Conservation (phyloP, 2,329 filamentous ascomycete genomes). For the Boeremia lycopersici region DNA sequence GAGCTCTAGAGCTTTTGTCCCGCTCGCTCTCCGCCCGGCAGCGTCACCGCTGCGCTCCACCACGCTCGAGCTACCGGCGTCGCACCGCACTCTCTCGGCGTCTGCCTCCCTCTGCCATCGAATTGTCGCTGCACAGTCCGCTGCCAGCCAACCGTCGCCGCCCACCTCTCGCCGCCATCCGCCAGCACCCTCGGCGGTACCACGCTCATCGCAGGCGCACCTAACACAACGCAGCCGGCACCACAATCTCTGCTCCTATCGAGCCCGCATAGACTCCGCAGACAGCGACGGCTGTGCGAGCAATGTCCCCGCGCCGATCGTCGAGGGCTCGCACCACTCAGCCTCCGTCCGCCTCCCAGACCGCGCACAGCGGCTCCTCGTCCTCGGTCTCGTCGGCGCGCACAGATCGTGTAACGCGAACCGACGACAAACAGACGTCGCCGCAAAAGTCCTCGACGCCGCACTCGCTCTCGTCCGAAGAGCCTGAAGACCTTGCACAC, state of each 20-base stretch:
- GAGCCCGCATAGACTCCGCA: not conserved
- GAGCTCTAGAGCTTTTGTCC: conserved; percentile 48
- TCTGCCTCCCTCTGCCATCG: conserved; percentile 16
- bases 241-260: not conserved
- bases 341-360: conserved; percentile 67
- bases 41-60: conserved; percentile 35
- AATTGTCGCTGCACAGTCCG: conserved; percentile 13
- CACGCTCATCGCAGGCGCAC: conserved; percentile 19
- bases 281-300: conserved; percentile 15
- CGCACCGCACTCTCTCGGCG: conserved; percentile 18
- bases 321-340: conserved; percentile 85
- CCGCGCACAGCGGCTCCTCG: conserved; percentile 76
- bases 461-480: conserved; percentile 73
- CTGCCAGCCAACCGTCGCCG: conserved; percentile 8
- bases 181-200: conserved; percentile 20
- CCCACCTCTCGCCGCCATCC: conserved; percentile 18
- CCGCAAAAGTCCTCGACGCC: conserved; percentile 77
- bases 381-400: conserved; percentile 74
- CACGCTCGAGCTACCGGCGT: conserved; percentile 24
- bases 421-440: conserved; percentile 73
- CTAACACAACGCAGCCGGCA: conserved; percentile 14
- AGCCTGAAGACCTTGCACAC: conserved; percentile 62
- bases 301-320: conserved; percentile 80
- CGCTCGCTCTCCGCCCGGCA: conserved; percentile 41
- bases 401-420: conserved; percentile 74